Evolutionary conservation across 2,329 filamentous ascomycete species (phyloP), one percentile per base, ranked within the genome.

Genomic region (Fusarium incarnatum): DNA sequence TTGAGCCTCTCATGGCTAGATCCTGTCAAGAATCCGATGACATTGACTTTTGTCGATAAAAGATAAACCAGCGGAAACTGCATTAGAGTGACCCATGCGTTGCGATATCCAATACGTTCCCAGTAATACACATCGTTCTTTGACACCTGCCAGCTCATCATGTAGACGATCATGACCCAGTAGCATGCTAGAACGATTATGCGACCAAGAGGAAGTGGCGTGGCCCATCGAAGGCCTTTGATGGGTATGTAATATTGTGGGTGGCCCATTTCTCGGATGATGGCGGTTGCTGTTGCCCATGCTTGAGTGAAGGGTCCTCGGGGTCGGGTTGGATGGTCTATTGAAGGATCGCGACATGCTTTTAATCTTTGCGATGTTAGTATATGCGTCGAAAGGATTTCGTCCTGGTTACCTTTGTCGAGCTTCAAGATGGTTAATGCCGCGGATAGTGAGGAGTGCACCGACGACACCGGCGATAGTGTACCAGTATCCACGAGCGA

Each of bases 1-100:
- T 92, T 92, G 61, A 93, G 81, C 11, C 89, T 85, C 79, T 93
- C 91, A 73, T 92, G 88, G 64, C 89, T 89, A 12, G 86, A 84
- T 13, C 90, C 91, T 6, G 86, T 83, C 25, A 93, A 79, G 56
- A 84, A 81, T 2, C 87, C 89, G n/a, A 92, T 79, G 22, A 88
- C 73, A 67, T 83, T 89, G 65, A 85, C 83, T 75, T 90, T 89
- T 67, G 86, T 86, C 27, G 87, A 84, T 16, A 92, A 83, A 4
- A 92, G 81, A 72, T 88, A 91, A 12, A 91, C 81, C 22, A 92
- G 81, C 0, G 89, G 89, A 44, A 92, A 83, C 76, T 92, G 90
- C 4, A 85, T 88, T 47, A 90, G 80, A 12, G 87, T 86, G 27
- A 91, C 83, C 89, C 90, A 92, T 20, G 88, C 90, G 69, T 89